Conservation (phyloP, 2,329 filamentous ascomycete genomes). For the Fusarium illudens region DNA sequence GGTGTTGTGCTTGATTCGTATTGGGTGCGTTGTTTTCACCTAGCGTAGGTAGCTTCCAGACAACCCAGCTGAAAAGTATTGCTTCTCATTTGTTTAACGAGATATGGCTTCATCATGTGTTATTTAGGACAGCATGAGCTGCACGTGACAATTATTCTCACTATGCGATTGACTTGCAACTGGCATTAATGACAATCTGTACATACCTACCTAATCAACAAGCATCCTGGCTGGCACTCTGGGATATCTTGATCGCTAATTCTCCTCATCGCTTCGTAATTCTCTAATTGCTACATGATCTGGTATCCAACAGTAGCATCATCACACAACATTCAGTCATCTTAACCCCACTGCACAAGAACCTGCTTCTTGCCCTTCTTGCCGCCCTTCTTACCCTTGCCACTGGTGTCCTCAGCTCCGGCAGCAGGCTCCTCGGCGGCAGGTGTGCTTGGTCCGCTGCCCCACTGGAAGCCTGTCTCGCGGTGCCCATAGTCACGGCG, state of each 20-base stretch:
- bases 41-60: not conserved
- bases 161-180: not conserved
- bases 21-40: not conserved
- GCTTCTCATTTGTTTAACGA: not conserved
- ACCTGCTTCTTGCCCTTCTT: conserved; percentile 70
- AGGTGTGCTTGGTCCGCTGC: conserved; percentile 42
- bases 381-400: conserved; percentile 63
- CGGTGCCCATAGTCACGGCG: conserved; percentile 60
- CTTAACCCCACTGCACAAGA: conserved; percentile 67
- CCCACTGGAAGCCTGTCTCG: conserved; percentile 65
- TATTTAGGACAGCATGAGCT: no score
- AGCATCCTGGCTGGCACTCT: not conserved
- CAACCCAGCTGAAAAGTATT: not conserved
- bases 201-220: not conserved
- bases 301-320: not conserved
- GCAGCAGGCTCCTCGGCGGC: conserved; percentile 40
- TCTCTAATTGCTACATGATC: not conserved
- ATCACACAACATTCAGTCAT: not conserved
- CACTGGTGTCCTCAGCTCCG: conserved; percentile 42
- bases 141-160: no score
- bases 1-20: not conserved
- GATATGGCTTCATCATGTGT: not conserved
- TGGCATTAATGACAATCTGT: not conserved
- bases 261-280: not conserved
- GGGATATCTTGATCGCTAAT: not conserved